Base-by-base conservation (phyloP, 768 basidiomycete species). In the Austroboletus eburneus region DNA sequence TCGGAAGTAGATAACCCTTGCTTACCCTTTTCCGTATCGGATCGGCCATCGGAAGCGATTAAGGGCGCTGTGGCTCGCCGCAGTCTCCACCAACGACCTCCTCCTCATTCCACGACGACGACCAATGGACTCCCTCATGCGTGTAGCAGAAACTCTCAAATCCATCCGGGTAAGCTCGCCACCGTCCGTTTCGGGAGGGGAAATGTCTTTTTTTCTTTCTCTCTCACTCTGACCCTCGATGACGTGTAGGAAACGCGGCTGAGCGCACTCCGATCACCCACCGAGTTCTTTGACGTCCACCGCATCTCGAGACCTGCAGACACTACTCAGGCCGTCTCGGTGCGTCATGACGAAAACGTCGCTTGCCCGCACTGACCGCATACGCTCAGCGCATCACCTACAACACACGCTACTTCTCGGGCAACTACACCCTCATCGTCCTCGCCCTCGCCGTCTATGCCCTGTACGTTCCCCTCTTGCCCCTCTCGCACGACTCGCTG, bases 361-460 rank as follows among this genome's bases (percentile, higher is more conserved):
- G n/a, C n/a, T n/a, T n/a, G n/a, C n/a, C n/a, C n/a, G n/a, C n/a
- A n/a, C n/a, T n/a, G n/a, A n/a, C 14, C 20, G 16, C 12, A 4
- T 4, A 22, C 20, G 20, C 12, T 14, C 60, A 92, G 91, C 82
- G 91, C 49, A 89, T 94, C 78, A 89, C 90, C 20, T 92, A 95
- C 73, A 95, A 95, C 72, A 92, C 91, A 33, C 83, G 87, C 40
- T 90, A 89, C 63, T 90, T 89, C 69, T 90, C 87, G 47, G 85
- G 91, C 44, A 98, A 98, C 69, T 98, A 98, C 69, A 77, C 84
- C 38, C 66, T 91, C 61, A 78, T 94, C 57, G 72, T 92, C 16
- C 79, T 78, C 48, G 64, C 80, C 39, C 76, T 95, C 48, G 88
- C 81, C n/a, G 78, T 93, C 43, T 95, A 94, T 65, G 87, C 91